A percentile compares a stretch with the other conserved stretches of the same genome.
Conservation (phyloP, 208 protist species). For the Acanthamoeba divionensis region DNA sequence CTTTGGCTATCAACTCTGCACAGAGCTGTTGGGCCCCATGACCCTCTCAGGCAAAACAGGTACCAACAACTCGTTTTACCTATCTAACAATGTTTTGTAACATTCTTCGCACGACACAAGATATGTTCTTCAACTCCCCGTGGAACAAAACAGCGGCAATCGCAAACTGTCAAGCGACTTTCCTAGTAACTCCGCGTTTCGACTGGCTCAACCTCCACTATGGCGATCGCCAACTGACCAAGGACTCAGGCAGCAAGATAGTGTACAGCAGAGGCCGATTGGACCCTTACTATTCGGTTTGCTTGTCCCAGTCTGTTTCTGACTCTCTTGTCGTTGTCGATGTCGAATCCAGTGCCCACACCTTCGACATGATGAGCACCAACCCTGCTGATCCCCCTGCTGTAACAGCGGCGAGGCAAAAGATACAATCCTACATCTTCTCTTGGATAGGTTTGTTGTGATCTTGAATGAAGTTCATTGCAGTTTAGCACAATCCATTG, state of each 20-base stretch:
- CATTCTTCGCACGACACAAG: too few species aligned
- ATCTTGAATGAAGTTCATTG: too few species aligned
- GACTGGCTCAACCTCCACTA: conserved; percentile 53
- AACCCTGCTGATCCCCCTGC: conserved; percentile 74
- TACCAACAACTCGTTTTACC: too few species aligned
- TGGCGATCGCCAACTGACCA: background rate
- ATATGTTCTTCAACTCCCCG: too few species aligned
- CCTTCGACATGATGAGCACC: conserved; percentile 79
- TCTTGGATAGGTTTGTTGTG: too few species aligned
- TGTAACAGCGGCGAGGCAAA: conserved; percentile 64
- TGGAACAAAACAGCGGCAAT: too few species aligned
- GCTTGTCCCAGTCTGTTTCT: conserved; percentile 36
- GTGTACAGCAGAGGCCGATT: conserved; percentile 84
- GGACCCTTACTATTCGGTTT: conserved; percentile 80
- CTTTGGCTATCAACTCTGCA: conserved; percentile 76
- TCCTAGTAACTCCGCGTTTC: conserved; percentile 4
- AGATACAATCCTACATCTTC: too few species aligned
- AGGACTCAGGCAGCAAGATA: conserved; percentile 73
- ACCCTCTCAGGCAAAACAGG: background rate
- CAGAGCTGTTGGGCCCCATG: conserved; percentile 56
- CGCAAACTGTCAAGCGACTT: conserved; percentile 50
- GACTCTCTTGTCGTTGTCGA: conserved; percentile 42
- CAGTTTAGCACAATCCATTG: too few species aligned
- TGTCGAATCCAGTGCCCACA: conserved; percentile 75
- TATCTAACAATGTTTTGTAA: too few species aligned